Percentiles rank a stretch among this genome's conserved stretches.
Conservation (phyloP, 306 rosid genomes). For the Malus sylvestris region DNA sequence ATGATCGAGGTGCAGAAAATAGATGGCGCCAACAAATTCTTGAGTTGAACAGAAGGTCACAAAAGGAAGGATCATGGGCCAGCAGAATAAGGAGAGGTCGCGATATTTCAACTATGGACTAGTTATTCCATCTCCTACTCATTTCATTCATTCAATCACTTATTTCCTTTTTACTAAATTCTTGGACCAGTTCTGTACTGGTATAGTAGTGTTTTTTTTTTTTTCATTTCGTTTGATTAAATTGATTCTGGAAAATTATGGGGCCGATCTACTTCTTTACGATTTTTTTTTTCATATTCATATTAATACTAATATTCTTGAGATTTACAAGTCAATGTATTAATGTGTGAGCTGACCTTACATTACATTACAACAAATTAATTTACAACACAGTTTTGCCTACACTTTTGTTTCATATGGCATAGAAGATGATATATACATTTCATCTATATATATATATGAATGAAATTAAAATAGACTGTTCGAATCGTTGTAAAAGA, state of each 20-base stretch:
- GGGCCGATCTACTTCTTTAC: neutral
- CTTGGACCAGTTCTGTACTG: neutral
- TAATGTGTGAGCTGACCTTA: neutral
- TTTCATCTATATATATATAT: no score
- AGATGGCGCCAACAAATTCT: slow-evolving; percentile 41
- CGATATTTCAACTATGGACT: neutral
- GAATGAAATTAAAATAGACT: no score
- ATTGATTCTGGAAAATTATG: neutral
- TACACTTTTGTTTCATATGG: no score
- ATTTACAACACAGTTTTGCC: neutral
- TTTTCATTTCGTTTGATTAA: neutral
- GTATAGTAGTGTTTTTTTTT: neutral
- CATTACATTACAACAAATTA: neutral
- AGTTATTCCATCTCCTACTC: neutral
- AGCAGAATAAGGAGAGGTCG: slow-evolving; percentile 32
- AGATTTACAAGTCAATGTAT: neutral
- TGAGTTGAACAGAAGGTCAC: slow-evolving; percentile 43
- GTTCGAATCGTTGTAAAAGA: no score
- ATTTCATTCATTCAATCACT: neutral
- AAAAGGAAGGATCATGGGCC: slow-evolving; percentile 33
- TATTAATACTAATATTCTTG: neutral
- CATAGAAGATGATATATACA: no score
- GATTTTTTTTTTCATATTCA: neutral
- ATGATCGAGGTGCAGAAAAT: neutral
- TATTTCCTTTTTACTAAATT: neutral